phyloP scores from a whole-genome alignment of 768 basidiomycete species.

The Boletus rex-veris region DNA sequence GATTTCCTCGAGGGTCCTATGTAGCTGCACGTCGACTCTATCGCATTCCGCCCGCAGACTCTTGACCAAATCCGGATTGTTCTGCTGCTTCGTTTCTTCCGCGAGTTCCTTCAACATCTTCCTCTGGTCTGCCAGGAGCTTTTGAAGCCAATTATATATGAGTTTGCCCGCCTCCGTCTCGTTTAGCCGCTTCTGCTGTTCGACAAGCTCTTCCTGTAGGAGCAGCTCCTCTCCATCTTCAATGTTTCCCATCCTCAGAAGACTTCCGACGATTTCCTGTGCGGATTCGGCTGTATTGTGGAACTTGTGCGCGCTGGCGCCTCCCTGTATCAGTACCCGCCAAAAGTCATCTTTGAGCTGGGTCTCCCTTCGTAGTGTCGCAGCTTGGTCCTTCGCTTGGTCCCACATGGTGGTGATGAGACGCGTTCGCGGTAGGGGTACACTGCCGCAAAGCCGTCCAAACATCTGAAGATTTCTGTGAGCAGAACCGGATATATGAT shows the following conservation, averaged over 20 bases:
- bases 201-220: constrained; percentile 20
- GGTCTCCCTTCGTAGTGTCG: constrained; percentile 14
- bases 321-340: neutral
- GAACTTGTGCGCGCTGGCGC: constrained; percentile 3
- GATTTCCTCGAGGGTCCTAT: constrained; percentile 22
- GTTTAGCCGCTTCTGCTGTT: constrained; percentile 11
- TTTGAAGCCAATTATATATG: constrained; percentile 13
- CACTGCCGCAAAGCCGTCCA: constrained; percentile 33
- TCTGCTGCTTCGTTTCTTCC: constrained; percentile 13
- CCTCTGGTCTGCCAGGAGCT: constrained; percentile 17
- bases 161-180: constrained; percentile 23
- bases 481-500: constrained; percentile 30
- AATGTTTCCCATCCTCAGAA: neutral
- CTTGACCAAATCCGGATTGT: constrained; percentile 7
- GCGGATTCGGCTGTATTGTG: neutral
- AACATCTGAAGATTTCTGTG: constrained; percentile 33
- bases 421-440: constrained; percentile 28
- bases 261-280: neutral
- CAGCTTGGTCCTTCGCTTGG: constrained; percentile 10
- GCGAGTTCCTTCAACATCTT: constrained; percentile 13
- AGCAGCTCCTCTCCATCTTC: constrained; percentile 1
- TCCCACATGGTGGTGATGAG: constrained; percentile 42
- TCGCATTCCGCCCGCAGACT: constrained; percentile 13
- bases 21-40: constrained; percentile 3
- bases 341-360: constrained; percentile 30